phyloP scores from a whole-genome alignment of 495 filamentous ascomycete genomes.

The Penicillium cosmopolitanum region DNA sequence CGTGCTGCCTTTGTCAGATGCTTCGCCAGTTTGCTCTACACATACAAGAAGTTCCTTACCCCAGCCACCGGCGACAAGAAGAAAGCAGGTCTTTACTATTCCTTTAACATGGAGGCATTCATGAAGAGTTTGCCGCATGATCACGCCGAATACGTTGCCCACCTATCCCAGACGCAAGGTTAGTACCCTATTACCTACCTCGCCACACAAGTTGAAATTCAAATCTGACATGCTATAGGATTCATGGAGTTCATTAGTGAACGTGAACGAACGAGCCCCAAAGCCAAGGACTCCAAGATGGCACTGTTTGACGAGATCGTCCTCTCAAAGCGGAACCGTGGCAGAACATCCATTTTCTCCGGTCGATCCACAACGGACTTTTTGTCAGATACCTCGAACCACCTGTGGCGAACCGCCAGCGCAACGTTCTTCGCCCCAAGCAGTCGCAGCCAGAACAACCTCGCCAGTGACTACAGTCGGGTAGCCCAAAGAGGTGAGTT shows the following conservation, averaged over 20 bases:
- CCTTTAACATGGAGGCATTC: slow-evolving; percentile 94
- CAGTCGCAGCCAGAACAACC: slow-evolving; percentile 56
- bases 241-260: slow-evolving; percentile 98
- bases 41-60: slow-evolving; percentile 83
- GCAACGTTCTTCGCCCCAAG: slow-evolving; percentile 70
- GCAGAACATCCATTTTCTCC: slow-evolving; percentile 58
- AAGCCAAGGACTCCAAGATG: slow-evolving; percentile 65
- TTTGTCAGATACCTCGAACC: slow-evolving; percentile 82
- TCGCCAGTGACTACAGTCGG: slow-evolving; percentile 68
- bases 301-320: slow-evolving; percentile 96
- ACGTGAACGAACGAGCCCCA: slow-evolving; percentile 62
- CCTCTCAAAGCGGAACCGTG: slow-evolving; percentile 88
- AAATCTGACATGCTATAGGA: slow-evolving; percentile 46
- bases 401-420: slow-evolving; percentile 88
- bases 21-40: slow-evolving; percentile 93
- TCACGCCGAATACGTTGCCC: slow-evolving; percentile 82
- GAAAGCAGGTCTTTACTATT: slow-evolving; percentile 82
- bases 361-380: slow-evolving; percentile 64
- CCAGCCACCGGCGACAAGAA: slow-evolving; percentile 81
- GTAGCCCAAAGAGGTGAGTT: slow-evolving; percentile 61
- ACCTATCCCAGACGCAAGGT: slow-evolving; percentile 95
- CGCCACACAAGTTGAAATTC: background rate
- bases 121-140: slow-evolving; percentile 87
- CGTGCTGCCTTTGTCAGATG: slow-evolving; percentile 93
- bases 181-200: slow-evolving; percentile 25